Evolutionary conservation across 1,284 basidiomycete genomes (phyloP), one percentile per base, ranked within the genome.

Genomic region (Tilletia indica): DNA sequence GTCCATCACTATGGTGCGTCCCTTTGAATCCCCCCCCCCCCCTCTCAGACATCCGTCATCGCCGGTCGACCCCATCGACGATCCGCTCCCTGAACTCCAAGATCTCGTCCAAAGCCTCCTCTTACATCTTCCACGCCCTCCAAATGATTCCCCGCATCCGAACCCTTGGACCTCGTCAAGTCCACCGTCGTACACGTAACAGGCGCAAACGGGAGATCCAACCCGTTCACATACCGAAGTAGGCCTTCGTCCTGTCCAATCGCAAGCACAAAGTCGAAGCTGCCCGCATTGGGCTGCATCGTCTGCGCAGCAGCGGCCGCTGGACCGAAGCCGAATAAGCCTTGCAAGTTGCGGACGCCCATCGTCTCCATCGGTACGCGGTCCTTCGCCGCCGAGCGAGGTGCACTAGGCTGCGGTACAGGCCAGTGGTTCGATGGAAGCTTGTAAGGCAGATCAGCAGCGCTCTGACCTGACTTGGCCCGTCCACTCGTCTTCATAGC

Each of bases 151-250:
- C 77, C 74, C n/a, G 80, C 80, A 49, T 80, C 78, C 4, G 79
- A 78, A 38, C 75, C 74, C 48, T 54, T 36, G 38, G 56, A 45
- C 39, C 69, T 14, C 47, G 77, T 71, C 64, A 77, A 49, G 34
- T 79, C 78, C 36, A 70, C 72, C 25, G 81, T 80, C 16, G 80
- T 80, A 73, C 80, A 81, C 11, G 81, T 82, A 67, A 81, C 75
- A 19, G 82, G 82, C 31, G 82, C 82, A 73, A 83, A 83, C 12
- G 73, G 71, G 21, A 83, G 72, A 67, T 83, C 82, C 48, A 83
- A 73, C 36, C 74, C 75, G 68, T 80, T 80, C 71, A 83, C 77
- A 71, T 79, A 81, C 8, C 80, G 72, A 31, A 83, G 66, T 68
- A 83, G 71, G 76, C 76, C 75, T 64, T 83, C 82, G 72, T 83